Evolutionary conservation across 768 basidiomycete genomes (phyloP), one percentile per base, ranked within the genome.

Genomic region (Daedalea quercina): DNA sequence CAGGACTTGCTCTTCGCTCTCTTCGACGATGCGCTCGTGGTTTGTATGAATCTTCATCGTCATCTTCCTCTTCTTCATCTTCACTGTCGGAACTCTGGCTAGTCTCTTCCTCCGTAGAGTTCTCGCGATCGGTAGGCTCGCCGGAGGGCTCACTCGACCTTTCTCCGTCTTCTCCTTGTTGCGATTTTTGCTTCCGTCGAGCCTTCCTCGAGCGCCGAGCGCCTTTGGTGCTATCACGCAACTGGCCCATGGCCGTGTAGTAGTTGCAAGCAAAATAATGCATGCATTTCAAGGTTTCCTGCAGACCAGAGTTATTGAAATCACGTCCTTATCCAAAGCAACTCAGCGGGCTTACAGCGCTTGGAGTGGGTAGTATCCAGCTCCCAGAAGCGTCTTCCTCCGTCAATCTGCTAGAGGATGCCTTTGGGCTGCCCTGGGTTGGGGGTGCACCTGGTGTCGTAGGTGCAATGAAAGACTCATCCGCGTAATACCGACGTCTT

Each of bases 161-260:
- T 8, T 20, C 47, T 20, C 31, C 47, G 19, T 44, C 42, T 34
- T 9, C 28, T 22, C 9, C 11, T 3, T 26, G 55, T 53, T 55
- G 51, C n/a, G 57, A 51, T 34, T 48, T 59, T 42, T 54, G 49
- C 11, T 60, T 41, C 48, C 54, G 54, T 51, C 63, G 68, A 47
- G 57, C 62, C 57, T 70, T 80, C 63, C 65, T 73, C 59, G 68
- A 69, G 53, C 62, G 68, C 12, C 80, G 76, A 54, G 71, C 77
- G 40, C 76, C 64, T 50, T 72, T 74, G 15, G 77, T 69, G 11
- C 67, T 70, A 55, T 87, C 76, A 19, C 73, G 67, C 2, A 89
- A 65, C 56, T 87, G 77, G 0, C 82, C 85, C 51, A 74, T 71
- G 57, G 82, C 80, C 20, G 70, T 69, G 58, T 89, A 91, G 63